Base-by-base conservation (phyloP, 169 alveolate species). In the Plasmodium ovale region DNA sequence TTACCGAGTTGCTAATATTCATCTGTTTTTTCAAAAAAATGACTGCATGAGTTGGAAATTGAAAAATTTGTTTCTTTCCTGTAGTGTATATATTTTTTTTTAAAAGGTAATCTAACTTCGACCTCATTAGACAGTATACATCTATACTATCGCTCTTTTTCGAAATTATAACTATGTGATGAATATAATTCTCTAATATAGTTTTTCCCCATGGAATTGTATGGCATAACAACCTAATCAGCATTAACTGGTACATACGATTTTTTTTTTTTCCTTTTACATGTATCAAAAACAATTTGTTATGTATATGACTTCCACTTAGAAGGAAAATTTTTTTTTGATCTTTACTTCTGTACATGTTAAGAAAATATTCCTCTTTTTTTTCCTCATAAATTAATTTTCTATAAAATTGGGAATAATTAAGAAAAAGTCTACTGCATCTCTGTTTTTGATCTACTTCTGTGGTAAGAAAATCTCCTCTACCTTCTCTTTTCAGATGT, bases 221-320 rank as follows among this genome's bases (percentile, higher is more conserved):
- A 21, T 33, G 7, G 3, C 27, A 39, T 1, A 54, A 47, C 9
- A 42, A 19, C 10, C 3, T 7, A 21, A 77, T 27, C 19, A 60
- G 2, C 31, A 25, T 51, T 23, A 47, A 21, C 27, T 47, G 37
- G 62, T 77, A 60, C n/a, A 29, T 49, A 3, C 3, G 37, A 44
- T 23, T 77, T 23, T 35, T 35, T 1, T 77, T 77, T 25, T 67
- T 77, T 10, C 27, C 19, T 12, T 60, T 47, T 14, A 31, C 37
- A 33, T 77, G 60, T 29, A 77, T 7, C 1, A 77, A 39, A 33
- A 77, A 77, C 33, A 77, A 53, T 7, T 62, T 62, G 37, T 77
- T 77, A 37, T 49, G 60, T 12, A 60, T 9, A 53, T 77, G 88
- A 9, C 72, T 77, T 14, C 88, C 88, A 67, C 88, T 77, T 14